Evolutionary conservation across 306 rosid species (phyloP).

Genomic region (Fragaria ananassa): DNA sequence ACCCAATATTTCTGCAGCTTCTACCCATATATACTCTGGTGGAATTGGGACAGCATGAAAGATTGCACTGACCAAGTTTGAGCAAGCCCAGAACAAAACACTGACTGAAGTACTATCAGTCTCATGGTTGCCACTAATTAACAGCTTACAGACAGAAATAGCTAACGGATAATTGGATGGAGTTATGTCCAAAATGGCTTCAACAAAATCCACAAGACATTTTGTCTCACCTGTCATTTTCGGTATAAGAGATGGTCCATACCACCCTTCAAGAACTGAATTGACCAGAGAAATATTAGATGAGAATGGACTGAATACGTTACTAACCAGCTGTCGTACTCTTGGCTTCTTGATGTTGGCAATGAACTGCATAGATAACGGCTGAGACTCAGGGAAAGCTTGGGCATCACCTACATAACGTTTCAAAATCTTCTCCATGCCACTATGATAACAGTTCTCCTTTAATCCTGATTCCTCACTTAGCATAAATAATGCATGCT

Average conservation of each 20-base stretch:
- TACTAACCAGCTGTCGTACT: conserved; percentile 57
- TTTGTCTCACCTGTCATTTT: conserved; percentile 46
- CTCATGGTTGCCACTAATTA: conserved; percentile 34
- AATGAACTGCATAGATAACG: conserved; percentile 63
- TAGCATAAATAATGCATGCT: conserved; percentile 61
- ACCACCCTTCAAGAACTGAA: conserved; percentile 66
- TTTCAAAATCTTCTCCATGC: conserved; percentile 60
- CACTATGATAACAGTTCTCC: conserved; percentile 41
- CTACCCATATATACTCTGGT: conserved; percentile 75
- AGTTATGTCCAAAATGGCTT: conserved; percentile 60
- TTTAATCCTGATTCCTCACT: conserved; percentile 46
- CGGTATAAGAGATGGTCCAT: conserved; percentile 73
- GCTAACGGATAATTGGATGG: conserved; percentile 77
- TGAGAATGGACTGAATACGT: conserved; percentile 52
- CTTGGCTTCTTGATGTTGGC: conserved; percentile 66
- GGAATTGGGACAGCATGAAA: conserved; percentile 74
- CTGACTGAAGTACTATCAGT: conserved; percentile 42
- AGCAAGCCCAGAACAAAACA: conserved; percentile 82
- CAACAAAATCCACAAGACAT: conserved; percentile 81
- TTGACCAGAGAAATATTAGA: conserved; percentile 63
- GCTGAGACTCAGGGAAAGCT: conserved; percentile 37
- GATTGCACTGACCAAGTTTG: conserved; percentile 64
- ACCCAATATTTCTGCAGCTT: conserved; percentile 64
- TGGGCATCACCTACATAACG: conserved; percentile 42
- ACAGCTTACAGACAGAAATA: conserved; percentile 56